These are phyloP conservation scores for Stereocaulon alpinum DNA, from an alignment of 495 filamentous ascomycete genomes.

Conservation along the genomic window DNA sequence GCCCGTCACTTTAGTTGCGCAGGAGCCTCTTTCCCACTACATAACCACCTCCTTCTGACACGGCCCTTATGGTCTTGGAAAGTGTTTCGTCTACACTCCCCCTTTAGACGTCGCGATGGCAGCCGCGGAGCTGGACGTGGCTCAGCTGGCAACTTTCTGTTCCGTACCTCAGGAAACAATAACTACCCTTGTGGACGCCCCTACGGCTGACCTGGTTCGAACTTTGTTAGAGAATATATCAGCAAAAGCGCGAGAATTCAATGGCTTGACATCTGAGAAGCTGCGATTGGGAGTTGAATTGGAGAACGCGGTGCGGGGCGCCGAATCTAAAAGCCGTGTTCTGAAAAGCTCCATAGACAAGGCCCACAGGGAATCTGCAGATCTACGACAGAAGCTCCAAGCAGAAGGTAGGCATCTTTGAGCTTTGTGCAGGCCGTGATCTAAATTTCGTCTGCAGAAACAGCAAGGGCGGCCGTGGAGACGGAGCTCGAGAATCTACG, in stretches of 20 bases:
- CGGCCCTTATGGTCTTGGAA: neutral
- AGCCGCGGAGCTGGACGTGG: conserved; percentile 59
- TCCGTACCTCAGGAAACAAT: conserved; percentile 60
- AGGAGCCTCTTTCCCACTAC: neutral
- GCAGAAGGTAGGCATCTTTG: conserved; percentile 54
- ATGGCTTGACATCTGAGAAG: conserved; percentile 71
- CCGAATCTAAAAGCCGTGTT: conserved; percentile 68
- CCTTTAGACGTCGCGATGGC: conserved; percentile 49
- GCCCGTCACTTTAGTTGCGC: neutral
- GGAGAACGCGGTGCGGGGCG: conserved; percentile 71
- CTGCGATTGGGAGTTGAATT: conserved; percentile 82
- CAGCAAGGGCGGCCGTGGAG: conserved; percentile 53
- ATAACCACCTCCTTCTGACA: neutral
- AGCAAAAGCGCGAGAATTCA: conserved; percentile 66
- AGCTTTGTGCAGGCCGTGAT: neutral
- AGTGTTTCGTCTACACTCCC: neutral
- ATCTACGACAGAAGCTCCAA: conserved; percentile 66
- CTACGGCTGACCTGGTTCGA: conserved; percentile 67
- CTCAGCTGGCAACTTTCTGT: conserved; percentile 66
- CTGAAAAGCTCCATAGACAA: conserved; percentile 75
- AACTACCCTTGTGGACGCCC: conserved; percentile 52
- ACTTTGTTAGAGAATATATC: conserved; percentile 56
- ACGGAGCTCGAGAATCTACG: conserved; percentile 72
- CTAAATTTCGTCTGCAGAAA: conserved; percentile 42
- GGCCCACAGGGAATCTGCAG: conserved; percentile 65